A percentile compares a stretch with the other conserved stretches of the same genome.
phyloP scores from a whole-genome alignment of 345 rosid genomes.

The Lepidium sativum region DNA sequence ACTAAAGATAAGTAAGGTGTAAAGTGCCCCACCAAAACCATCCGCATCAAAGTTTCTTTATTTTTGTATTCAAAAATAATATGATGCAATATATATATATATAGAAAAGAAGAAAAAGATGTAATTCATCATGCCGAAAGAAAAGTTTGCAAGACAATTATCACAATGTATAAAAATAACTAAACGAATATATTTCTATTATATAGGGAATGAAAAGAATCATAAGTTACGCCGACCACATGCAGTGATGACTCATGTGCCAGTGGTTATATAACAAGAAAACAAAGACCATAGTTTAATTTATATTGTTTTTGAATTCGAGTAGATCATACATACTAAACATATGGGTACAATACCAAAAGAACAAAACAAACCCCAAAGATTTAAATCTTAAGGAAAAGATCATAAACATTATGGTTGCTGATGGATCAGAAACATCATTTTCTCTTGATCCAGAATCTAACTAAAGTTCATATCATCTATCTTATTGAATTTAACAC shows the following conservation, averaged over 20 bases:
- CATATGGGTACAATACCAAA: background rate
- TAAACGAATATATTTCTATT: background rate
- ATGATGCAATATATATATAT: background rate
- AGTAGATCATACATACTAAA: background rate
- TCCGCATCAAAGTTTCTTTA: constrained; percentile 11
- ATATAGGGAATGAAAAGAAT: constrained; percentile 1
- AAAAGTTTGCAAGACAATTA: background rate
- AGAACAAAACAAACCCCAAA: background rate
- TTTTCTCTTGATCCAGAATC: constrained; percentile 7
- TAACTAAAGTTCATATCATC: background rate
- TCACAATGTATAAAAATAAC: background rate
- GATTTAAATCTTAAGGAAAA: background rate
- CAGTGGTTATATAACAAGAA: constrained; percentile 11
- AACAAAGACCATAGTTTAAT: background rate
- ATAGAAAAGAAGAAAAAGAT: background rate
- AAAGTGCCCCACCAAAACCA: constrained; percentile 24
- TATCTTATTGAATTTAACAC: background rate
- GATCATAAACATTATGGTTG: background rate
- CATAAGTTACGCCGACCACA: constrained; percentile 25
- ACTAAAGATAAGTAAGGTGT: constrained; percentile 10
- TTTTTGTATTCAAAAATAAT: constrained; percentile 1
- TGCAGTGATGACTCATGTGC: constrained; percentile 18
- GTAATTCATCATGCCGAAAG: background rate
- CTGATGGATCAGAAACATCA: constrained; percentile 12
- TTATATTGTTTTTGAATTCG: background rate